phyloP scores from a whole-genome alignment of 306 rosid species.

The Medicago ruthenica region DNA sequence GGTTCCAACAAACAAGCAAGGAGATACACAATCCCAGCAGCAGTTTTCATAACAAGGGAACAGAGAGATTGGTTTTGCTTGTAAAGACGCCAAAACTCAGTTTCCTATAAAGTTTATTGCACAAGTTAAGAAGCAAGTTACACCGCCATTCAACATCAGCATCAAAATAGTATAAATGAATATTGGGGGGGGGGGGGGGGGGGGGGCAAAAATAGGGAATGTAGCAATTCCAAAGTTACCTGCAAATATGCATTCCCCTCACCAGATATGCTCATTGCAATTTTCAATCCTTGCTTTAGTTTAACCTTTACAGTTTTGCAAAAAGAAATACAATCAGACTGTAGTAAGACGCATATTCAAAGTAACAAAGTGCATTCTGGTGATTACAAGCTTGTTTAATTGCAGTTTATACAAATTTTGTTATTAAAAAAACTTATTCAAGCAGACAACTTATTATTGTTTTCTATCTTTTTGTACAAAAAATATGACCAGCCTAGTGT shows the following conservation, averaged over 20 bases:
- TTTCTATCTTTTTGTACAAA: neutral
- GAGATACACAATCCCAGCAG: constrained; percentile 84
- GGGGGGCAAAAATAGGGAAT: neutral
- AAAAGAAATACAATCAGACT: constrained; percentile 27
- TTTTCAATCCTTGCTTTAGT: constrained; percentile 89
- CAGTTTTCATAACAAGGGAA: constrained; percentile 80
- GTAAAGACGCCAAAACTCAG: constrained; percentile 91
- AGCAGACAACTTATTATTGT: neutral
- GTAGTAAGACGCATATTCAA: constrained; percentile 28
- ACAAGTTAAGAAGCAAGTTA: constrained; percentile 12
- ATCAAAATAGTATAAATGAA: neutral
- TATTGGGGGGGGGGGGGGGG: neutral
- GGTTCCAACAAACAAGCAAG: constrained; percentile 92
- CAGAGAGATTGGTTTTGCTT: constrained; percentile 79
- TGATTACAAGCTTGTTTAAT: constrained; percentile 21
- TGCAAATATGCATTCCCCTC: constrained; percentile 93
- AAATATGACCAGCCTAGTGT: neutral
- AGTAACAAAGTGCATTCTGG: constrained; percentile 13
- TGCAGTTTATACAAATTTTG: neutral
- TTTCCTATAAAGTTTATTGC: constrained; percentile 58
- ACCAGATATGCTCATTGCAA: constrained; percentile 83
- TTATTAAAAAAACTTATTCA: neutral
- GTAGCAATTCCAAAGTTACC: constrained; percentile 51
- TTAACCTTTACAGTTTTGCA: constrained; percentile 68
- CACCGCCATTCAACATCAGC: neutral